Evolutionary conservation across 345 rosid species (phyloP).

Genomic region (Eucalyptus camaldulensis): DNA sequence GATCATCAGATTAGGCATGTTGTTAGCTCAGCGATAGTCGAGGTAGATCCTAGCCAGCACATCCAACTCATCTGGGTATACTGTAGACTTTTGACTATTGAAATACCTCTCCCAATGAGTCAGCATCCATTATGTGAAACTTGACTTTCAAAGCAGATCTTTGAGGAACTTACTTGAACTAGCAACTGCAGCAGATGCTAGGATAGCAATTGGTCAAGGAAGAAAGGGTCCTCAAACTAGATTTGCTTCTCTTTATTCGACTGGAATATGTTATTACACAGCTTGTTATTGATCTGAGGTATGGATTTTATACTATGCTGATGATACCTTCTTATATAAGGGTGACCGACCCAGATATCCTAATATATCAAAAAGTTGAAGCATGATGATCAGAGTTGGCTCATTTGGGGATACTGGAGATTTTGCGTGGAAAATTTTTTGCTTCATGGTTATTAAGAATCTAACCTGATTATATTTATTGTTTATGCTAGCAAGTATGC

Average conservation of each 20-base stretch:
- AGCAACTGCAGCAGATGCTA: not conserved
- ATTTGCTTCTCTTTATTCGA: not conserved
- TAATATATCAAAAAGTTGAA: not conserved
- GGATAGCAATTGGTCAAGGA: not conserved
- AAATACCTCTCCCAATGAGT: not conserved
- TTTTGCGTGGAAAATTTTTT: not conserved
- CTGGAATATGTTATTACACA: not conserved
- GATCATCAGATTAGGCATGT: not conserved
- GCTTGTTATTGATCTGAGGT: not conserved
- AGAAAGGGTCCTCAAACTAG: not conserved
- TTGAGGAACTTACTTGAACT: not conserved
- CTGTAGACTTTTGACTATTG: not conserved
- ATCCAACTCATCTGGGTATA: not conserved
- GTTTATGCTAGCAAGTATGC: not conserved
- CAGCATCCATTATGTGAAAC: not conserved
- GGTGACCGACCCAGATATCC: not conserved
- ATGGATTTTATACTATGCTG: not conserved
- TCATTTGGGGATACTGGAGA: not conserved
- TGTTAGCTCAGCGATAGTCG: not conserved
- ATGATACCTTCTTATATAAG: not conserved
- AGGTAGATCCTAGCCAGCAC: not conserved
- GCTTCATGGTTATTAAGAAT: not conserved
- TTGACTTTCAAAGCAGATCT: not conserved
- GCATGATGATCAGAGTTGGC: not conserved
- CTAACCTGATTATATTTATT: not conserved